phyloP scores from a whole-genome alignment of 2,329 filamentous ascomycete genomes.

The Penicillium sp. region DNA sequence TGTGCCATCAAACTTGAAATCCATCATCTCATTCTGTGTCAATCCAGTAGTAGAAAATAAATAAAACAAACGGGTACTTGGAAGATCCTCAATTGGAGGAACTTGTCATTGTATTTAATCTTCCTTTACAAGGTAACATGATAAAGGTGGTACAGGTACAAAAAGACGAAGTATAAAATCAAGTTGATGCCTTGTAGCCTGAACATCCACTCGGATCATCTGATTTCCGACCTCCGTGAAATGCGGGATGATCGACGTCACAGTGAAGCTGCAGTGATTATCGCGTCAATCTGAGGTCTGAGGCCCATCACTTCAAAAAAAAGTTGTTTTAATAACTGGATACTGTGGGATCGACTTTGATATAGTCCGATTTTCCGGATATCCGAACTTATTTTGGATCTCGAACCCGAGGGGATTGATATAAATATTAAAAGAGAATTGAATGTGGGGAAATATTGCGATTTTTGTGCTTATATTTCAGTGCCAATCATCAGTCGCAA shows the following conservation, averaged over 20 bases:
- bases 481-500: neutral
- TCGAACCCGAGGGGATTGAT: neutral
- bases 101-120: neutral
- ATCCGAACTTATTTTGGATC: neutral
- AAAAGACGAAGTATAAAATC: neutral
- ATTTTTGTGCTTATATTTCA: neutral
- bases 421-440: neutral
- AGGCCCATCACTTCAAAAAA: neutral
- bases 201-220: slow-evolving; percentile 16
- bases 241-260: slow-evolving; percentile 33
- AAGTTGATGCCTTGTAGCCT: slow-evolving; percentile 19
- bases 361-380: neutral
- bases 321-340: neutral
- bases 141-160: neutral
- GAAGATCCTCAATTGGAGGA: neutral
- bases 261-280: slow-evolving; percentile 8
- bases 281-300: slow-evolving; percentile 7
- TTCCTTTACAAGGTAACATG: neutral
- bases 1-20: neutral
- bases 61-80: too few relatives aligned
- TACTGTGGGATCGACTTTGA: neutral
- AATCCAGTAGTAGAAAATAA: neutral
- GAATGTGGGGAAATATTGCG: neutral
- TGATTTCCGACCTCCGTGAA: slow-evolving; percentile 11
- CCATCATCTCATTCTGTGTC: neutral